Evolutionary conservation across 2,329 filamentous ascomycete species (phyloP).

Genomic region (Neofusicoccum ribis): DNA sequence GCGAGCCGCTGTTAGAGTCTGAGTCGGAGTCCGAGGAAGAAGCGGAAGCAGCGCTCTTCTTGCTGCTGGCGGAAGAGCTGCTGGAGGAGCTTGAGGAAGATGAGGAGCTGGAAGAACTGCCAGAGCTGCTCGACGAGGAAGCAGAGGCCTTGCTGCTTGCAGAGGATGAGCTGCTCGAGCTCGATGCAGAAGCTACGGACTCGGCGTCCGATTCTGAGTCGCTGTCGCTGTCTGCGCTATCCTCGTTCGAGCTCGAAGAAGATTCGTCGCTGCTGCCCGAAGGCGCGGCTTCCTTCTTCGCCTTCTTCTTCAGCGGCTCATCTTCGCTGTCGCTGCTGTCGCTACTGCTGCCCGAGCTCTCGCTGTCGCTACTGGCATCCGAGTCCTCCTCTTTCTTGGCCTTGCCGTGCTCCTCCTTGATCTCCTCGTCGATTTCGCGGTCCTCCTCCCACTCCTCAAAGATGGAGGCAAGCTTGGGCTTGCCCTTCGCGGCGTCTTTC

Average conservation of each 20-base stretch:
- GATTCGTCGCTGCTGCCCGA: constrained; percentile 22
- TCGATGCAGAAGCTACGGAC: constrained; percentile 8
- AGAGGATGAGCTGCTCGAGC: background rate
- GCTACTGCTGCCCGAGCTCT: constrained; percentile 19
- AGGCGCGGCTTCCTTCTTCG: constrained; percentile 27
- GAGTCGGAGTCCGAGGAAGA: background rate
- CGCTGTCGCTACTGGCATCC: constrained; percentile 21
- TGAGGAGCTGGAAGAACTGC: background rate
- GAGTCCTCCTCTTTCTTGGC: background rate
- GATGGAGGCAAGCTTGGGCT: constrained; percentile 28
- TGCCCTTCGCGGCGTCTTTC: constrained; percentile 21
- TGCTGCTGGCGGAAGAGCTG: background rate
- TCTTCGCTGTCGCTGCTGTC: constrained; percentile 25
- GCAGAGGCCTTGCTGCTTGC: background rate
- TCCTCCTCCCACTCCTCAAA: constrained; percentile 31
- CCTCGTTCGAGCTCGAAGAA: constrained; percentile 16
- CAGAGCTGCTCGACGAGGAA: constrained; percentile 9
- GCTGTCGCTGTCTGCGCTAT: constrained; percentile 16
- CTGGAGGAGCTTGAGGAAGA: background rate
- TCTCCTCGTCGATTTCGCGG: constrained; percentile 13
- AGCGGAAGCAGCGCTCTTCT: background rate
- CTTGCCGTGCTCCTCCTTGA: constrained; percentile 1
- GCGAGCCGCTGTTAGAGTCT: constrained; percentile 15
- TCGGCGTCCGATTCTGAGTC: constrained; percentile 8
- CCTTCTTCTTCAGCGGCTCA: constrained; percentile 26